Evolutionary conservation across 345 rosid genomes (phyloP).

Genomic region (Psidium guajava): DNA sequence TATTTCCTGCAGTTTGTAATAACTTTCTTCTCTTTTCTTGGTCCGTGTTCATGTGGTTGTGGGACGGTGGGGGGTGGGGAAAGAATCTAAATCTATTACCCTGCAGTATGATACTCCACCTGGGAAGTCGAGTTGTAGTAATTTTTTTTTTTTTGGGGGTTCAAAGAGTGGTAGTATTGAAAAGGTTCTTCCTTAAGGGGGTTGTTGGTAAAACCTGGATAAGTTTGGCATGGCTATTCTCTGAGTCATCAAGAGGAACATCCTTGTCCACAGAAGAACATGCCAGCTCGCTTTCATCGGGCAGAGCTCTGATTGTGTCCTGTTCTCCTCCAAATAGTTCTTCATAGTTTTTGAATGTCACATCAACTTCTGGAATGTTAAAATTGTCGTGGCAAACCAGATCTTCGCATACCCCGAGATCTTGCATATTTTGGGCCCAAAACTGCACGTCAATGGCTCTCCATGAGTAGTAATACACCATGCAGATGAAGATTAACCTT

Average conservation of each 20-base stretch:
- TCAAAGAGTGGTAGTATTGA: background rate
- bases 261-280: constrained; percentile 27
- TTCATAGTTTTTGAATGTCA: constrained; percentile 64
- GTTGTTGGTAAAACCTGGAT: background rate
- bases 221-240: background rate
- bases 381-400: constrained; percentile 35
- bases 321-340: constrained; percentile 65
- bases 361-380: constrained; percentile 71
- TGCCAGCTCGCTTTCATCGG: constrained; percentile 16
- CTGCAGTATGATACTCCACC: background rate
- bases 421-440: constrained; percentile 81
- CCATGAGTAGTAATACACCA: background rate
- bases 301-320: constrained; percentile 18
- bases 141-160: background rate
- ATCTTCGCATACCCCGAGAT: constrained; percentile 80
- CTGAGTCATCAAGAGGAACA: constrained; percentile 20
- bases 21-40: background rate
- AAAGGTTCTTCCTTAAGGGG: background rate
- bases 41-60: background rate
- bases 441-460: constrained; percentile 27
- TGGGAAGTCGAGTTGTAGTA: background rate
- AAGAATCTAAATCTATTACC: background rate
- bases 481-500: background rate
- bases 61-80: background rate
- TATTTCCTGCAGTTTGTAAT: background rate